These are phyloP conservation scores for Mycena sanguinolenta DNA, from an alignment of 768 basidiomycete species.

Conservation along the genomic window DNA sequence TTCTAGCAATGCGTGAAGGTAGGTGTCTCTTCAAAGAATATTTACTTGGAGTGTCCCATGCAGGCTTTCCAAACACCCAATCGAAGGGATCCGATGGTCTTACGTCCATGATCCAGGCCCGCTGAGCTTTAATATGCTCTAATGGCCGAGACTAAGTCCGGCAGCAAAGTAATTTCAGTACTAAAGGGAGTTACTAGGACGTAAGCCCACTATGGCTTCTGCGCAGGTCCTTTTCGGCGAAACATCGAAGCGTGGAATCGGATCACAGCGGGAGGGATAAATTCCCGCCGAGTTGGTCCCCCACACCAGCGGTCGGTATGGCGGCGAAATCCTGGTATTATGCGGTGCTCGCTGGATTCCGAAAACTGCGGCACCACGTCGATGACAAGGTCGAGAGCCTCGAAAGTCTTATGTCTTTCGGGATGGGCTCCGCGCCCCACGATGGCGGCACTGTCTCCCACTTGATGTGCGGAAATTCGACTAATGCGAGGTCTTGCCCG, in stretches of 20 bases:
- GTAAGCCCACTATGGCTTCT: slow-evolving; percentile 22
- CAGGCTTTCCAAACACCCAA: slow-evolving; percentile 25
- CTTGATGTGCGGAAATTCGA: slow-evolving; percentile 44
- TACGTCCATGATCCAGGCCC: slow-evolving; percentile 14
- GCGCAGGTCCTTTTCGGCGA: slow-evolving; percentile 8
- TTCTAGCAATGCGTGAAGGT: slow-evolving; percentile 24
- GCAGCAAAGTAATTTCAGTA: neutral
- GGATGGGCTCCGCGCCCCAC: slow-evolving; percentile 43
- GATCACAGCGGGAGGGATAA: slow-evolving; percentile 19
- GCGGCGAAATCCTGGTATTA: slow-evolving; percentile 30
- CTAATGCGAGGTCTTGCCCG: slow-evolving; percentile 26
- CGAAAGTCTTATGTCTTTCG: slow-evolving; percentile 42
- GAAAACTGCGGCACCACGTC: slow-evolving; percentile 31
- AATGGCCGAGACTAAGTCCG: slow-evolving; percentile 4
- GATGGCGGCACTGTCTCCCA: slow-evolving; percentile 42
- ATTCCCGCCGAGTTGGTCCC: slow-evolving; percentile 5
- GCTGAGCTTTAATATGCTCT: neutral
- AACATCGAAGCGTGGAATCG: slow-evolving; percentile 18
- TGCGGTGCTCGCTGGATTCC: slow-evolving; percentile 34
- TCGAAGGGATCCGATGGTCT: slow-evolving; percentile 12
- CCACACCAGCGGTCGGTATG: slow-evolving; percentile 9
- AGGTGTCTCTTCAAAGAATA: slow-evolving; percentile 7
- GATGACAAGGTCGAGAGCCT: slow-evolving; percentile 35
- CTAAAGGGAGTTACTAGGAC: slow-evolving; percentile 7
- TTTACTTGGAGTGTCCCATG: neutral